Evolutionary conservation across 768 basidiomycete species (phyloP), one percentile per base, ranked within the genome.

Genomic region (Porphyrellus cyaneotinctus): DNA sequence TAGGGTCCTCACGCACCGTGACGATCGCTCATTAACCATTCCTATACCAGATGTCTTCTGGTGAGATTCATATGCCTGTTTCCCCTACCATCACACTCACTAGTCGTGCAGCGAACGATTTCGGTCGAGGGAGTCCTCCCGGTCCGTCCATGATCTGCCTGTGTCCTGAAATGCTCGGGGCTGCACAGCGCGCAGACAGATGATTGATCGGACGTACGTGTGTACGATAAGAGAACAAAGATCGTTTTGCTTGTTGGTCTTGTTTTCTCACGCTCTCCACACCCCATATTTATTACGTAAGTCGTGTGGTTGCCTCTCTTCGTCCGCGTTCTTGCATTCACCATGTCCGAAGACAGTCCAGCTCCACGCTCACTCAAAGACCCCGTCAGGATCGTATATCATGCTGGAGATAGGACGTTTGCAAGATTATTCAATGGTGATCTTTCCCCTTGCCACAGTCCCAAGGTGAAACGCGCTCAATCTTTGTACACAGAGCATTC

Each of bases 401-500:
- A 70, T 38, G 58, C 72, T 0, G 65, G 52, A 24, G 44, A 63
- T 43, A 62, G 69, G 38, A 69, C 65, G 6, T 78, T 78, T 54
- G 71, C 73, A 26, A 65, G 76, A 51, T 58, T 78, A 6, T 72
- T 76, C 60, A 72, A 72, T 60, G 77, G 76, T 77, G 26, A 59
- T 44, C 23, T 48, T 8, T 12, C 47, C 43, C 12, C 20, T 43
- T 2, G 8, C 23, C 20, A 24, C 35, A 1, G 23, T 32, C 23
- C 12, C 20, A 15, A 45, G 9, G 26, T 28, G 9, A 4, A 14
- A 50, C n/a, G 31, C 49, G 47, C 52, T 64, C 33, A 53, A 46
- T 5, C 30, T 46, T 33, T 37, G 17, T 23, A 28, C 23, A 43
- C 60, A 91, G 88, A 89, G 58, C 69, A 74, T 18, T 82, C 84